A percentile compares a stretch with the other conserved stretches of the same genome.
These are phyloP conservation scores for Staphylotrichum longicolle DNA, from an alignment of 495 filamentous ascomycete species.

Conservation along the genomic window DNA sequence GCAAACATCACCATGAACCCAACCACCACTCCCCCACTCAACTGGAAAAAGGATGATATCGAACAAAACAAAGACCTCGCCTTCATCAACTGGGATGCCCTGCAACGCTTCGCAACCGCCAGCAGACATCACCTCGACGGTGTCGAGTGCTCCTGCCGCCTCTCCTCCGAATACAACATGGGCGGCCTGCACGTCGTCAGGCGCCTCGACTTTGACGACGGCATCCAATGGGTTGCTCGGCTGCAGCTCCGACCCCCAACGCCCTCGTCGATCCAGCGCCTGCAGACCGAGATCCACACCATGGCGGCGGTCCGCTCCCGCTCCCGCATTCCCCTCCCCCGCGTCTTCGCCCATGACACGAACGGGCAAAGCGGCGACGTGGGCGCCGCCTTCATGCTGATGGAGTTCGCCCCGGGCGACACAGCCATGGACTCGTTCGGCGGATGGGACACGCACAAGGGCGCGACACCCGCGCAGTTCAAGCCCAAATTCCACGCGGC, in stretches of 20 bases:
- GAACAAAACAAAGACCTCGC: neutral
- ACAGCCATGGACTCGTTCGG: conserved; percentile 9
- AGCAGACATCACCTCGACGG: neutral
- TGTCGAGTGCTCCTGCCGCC: neutral
- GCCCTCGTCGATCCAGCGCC: neutral
- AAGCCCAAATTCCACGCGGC: neutral
- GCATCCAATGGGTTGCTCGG: neutral
- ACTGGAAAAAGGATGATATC: neutral
- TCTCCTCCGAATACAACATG: conserved; percentile 9
- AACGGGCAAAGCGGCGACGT: neutral
- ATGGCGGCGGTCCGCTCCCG: neutral
- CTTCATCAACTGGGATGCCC: neutral
- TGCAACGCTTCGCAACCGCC: neutral
- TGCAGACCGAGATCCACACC: neutral
- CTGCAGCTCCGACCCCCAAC: neutral
- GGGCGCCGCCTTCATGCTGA: conserved; percentile 10
- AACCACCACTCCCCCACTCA: neutral
- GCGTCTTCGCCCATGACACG: conserved; percentile 9
- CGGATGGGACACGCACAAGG: neutral
- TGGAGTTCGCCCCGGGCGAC: conserved; percentile 10
- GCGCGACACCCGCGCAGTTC: neutral
- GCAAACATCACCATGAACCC: too few species aligned
- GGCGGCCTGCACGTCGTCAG: conserved; percentile 6
- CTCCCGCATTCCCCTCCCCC: neutral
- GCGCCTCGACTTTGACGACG: neutral